Evolutionary conservation across 805 yeast species (phyloP), one percentile per base, ranked within the genome.

Genomic region (Suhomyces pyralidae): DNA sequence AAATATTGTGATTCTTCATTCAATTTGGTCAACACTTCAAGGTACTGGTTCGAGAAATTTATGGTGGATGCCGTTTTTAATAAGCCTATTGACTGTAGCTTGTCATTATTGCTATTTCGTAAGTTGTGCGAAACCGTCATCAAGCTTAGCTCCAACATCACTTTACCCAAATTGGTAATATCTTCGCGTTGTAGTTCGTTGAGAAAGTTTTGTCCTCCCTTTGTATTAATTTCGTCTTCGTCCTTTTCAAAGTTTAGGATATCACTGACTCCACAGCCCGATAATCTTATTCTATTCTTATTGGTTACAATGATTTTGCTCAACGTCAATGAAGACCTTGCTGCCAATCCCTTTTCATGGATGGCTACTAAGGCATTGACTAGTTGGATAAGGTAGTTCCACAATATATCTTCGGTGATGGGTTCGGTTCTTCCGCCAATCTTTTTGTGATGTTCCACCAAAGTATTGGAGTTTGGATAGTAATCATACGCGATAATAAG

Each of bases 401-500:
- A 90, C 45, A 93, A 68, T 9, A 81, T 63, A 7, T 82, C 81
- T 63, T 86, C 91, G 0, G 86, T 83, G 2, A 88, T 74, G 22
- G 79, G 77, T 55, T 77, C 81, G 4, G 78, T 74, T 52, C 69
- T 71, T 40, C 65, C 67, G 56, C 67, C 73, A 61, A 64, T 62
- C 51, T 61, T 74, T 44, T 80, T 71, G 70, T 90, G 94, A 17
- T 79, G 76, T 55, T 90, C 96, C 52, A 76, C 73, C 46, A 93
- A 71, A 1, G 96, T 88, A 51, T 74, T 73, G 0, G 96, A 80
- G 55, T 83, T 75, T 22, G 99, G 97, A 67, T 80, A 88, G 66
- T 83, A 94, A 63, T 93, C 97, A 69, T 90, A 90, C 4, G 88
- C 86, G 44, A 91, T 73, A 42, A 90, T 79, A 52, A 94, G 76